phyloP scores from a whole-genome alignment of 331 rosid species.

The Quercus tomentella region DNA sequence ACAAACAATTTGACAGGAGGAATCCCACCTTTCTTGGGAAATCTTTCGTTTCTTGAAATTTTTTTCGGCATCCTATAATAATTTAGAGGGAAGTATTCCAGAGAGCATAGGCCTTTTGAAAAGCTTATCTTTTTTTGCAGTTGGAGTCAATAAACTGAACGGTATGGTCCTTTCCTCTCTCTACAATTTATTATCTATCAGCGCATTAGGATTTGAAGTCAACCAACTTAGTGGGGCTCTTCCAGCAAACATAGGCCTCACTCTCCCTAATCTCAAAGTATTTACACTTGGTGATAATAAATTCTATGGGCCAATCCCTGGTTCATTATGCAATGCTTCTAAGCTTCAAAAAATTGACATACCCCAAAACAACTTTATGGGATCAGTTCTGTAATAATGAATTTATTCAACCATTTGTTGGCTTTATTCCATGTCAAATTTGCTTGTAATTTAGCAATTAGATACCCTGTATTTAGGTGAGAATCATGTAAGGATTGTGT shows the following conservation, averaged over 20 bases:
- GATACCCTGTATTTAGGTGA: no score
- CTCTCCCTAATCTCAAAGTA: constrained; percentile 10
- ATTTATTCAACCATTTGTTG: no score
- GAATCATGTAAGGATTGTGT: no score
- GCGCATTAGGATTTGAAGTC: fast-evolving
- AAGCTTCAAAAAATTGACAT: not conserved
- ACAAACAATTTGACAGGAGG: constrained; percentile 20
- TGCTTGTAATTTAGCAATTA: no score
- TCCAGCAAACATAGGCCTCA: constrained; percentile 21
- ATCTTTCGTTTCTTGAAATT: constrained; percentile 20
- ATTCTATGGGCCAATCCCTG: constrained; percentile 28
- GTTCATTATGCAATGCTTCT: constrained; percentile 31
- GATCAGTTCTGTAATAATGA: not conserved
- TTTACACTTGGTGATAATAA: not conserved
- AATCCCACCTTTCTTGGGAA: constrained; percentile 36
- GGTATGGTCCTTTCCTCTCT: constrained; percentile 32
- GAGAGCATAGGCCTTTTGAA: no score
- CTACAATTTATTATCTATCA: constrained; percentile 34
- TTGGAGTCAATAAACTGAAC: not conserved
- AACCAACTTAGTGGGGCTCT: constrained; percentile 32
- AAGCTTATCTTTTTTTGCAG: no score
- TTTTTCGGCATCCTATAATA: not conserved
- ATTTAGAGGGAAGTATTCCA: constrained; percentile 35
- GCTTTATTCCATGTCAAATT: no score
- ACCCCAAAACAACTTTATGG: not conserved